Base-by-base conservation (phyloP, 2,329 filamentous ascomycete species). In the Aspergillus floridensis region DNA sequence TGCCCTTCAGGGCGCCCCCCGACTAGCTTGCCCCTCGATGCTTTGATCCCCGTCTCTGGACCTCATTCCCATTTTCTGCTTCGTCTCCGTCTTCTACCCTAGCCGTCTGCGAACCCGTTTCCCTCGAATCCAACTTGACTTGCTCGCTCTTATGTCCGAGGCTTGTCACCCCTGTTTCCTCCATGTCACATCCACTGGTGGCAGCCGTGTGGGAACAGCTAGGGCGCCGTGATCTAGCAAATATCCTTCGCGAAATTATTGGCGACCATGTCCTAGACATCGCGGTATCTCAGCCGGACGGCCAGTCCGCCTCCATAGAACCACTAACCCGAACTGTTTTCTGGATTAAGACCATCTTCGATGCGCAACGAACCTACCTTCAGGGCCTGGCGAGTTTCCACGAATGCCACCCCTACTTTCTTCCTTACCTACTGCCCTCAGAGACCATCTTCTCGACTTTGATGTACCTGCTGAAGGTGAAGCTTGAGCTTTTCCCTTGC, bases 331-430 rank as follows among this genome's bases (percentile, higher is more conserved):
- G 65, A 49, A 63, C 68, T 4, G 68, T 75, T 21, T 66, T 71
- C 49, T 76, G 74, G 74, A 71, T 75, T 54, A 74, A 74, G 57
- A 70, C 69, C 7, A 69, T 76, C 7, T 75, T 74, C 61, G 73
- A 75, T 60, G 56, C 72, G 24, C 72, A 76, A 59, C 68, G 74
- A 53, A 67, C 69, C 44, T 73, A 74, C 60, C 59, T 76, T 10
- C 70, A 67, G 52, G 73, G 71, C 1, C 58, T 66, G 56, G 64
- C 65, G 2, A 69, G 65, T 8, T 55, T 70, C 3, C 58, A 63
- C 11, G 72, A 73, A 57, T 72, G 70, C 52, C 68, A 71, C 49
- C 68, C 70, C 4, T 70, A 68, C 54, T 65, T 73, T 19, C 47
- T 67, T 3, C 66, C 70, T 14, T 73, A 66, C 56, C 61, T 75